phyloP scores from a whole-genome alignment of 208 protist species.

The Trypanosoma melophagium region DNA sequence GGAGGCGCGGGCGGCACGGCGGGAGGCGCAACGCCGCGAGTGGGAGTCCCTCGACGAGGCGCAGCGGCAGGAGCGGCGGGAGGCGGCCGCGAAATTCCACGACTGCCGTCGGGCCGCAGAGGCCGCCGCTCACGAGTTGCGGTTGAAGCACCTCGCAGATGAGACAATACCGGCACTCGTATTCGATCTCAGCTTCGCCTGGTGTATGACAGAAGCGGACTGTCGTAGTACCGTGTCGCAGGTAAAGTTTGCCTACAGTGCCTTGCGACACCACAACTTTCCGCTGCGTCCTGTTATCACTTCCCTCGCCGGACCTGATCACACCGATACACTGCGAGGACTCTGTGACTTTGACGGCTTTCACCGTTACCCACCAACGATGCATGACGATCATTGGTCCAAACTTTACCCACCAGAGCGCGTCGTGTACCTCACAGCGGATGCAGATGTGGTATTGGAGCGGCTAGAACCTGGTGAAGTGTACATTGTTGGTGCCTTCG shows the following conservation, averaged over 20 bases:
- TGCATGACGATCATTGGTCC: conserved; percentile 68
- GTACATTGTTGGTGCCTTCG: conserved; percentile 89
- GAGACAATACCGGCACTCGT: conserved; percentile 54
- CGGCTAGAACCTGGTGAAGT: conserved; percentile 51
- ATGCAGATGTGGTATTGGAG: conserved; percentile 60
- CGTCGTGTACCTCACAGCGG: conserved; percentile 81
- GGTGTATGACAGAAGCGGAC: conserved; percentile 80
- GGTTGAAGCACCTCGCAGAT: conserved; percentile 38
- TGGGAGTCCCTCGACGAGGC: conserved; percentile 62
- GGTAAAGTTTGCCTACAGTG: conserved; percentile 85
- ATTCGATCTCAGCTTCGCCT: conserved; percentile 87
- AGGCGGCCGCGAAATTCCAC: conserved; percentile 43
- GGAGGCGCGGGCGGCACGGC: conserved; percentile 30
- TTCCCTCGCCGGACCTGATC: conserved; percentile 47
- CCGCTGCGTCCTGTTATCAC: conserved; percentile 76
- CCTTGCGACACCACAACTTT: conserved; percentile 62
- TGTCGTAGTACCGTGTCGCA: conserved; percentile 83
- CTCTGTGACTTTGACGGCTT: conserved; percentile 74
- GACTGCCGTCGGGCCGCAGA: conserved; percentile 51
- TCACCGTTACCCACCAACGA: conserved; percentile 42
- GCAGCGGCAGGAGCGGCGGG: conserved; percentile 40
- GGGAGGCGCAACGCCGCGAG: conserved; percentile 34
- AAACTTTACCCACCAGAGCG: conserved; percentile 38
- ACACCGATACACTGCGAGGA: conserved; percentile 34
- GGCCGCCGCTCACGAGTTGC: conserved; percentile 23